Conservation (phyloP, 2,329 filamentous ascomycete genomes). For the Penicillium sp. region DNA sequence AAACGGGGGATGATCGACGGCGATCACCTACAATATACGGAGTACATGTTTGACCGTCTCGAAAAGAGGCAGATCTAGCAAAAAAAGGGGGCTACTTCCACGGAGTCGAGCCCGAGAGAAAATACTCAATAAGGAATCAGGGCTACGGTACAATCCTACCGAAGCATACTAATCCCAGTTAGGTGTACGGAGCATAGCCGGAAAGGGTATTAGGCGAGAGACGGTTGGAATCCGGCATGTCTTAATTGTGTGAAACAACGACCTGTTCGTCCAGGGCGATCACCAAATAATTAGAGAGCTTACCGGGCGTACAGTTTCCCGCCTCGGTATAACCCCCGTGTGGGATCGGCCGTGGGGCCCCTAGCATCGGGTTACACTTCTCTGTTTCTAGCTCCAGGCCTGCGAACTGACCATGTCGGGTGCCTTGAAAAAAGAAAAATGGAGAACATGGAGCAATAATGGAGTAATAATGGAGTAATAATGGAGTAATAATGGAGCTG, state of each 20-base stretch:
- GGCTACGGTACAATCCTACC: not conserved
- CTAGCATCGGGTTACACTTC: not conserved
- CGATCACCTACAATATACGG: constrained; percentile 5
- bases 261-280: constrained; percentile 16
- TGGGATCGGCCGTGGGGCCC: constrained; percentile 14
- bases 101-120: not conserved
- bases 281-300: not conserved
- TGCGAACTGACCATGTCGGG: constrained; percentile 4
- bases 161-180: not conserved
- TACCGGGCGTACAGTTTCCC: constrained; percentile 2
- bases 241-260: constrained; percentile 22
- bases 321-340: constrained; percentile 26
- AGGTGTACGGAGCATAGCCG: not conserved
- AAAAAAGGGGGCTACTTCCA: not conserved
- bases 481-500: not conserved
- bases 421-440: not conserved
- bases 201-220: not conserved
- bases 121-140: not conserved
- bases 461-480: not conserved
- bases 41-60: not conserved
- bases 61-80: constrained; percentile 1
- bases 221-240: constrained; percentile 2
- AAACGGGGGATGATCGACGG: constrained; percentile 15
- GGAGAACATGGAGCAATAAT: not conserved
- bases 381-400: not conserved